Conservation (phyloP, 805 yeast species). For the Wickerhamomyces canadensis region DNA sequence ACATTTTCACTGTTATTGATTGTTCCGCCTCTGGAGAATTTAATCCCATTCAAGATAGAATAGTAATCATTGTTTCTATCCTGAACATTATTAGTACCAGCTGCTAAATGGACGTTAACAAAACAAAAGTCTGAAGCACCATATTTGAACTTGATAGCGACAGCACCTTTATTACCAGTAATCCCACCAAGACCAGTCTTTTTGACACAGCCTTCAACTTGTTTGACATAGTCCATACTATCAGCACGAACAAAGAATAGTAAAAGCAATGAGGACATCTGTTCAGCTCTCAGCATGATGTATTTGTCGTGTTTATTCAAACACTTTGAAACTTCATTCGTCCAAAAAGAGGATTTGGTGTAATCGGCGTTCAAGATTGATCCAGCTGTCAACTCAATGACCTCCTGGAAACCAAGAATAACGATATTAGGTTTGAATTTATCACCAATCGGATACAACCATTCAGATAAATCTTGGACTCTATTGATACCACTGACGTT, state of each 20-base stretch:
- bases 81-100: slow-evolving; percentile 75
- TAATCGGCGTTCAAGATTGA: slow-evolving; percentile 83
- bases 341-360: slow-evolving; percentile 78
- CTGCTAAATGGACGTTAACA: slow-evolving; percentile 89
- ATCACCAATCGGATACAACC: slow-evolving; percentile 79
- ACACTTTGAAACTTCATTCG: slow-evolving; percentile 53
- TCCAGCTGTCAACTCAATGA: slow-evolving; percentile 88
- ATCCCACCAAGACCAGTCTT: slow-evolving; percentile 97
- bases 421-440: slow-evolving; percentile 66
- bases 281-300: slow-evolving; percentile 66
- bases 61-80: slow-evolving; percentile 86
- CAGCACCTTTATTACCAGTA: slow-evolving; percentile 96
- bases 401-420: slow-evolving; percentile 90
- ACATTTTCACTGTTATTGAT: slow-evolving; percentile 80
- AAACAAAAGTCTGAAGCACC: slow-evolving; percentile 79
- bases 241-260: slow-evolving; percentile 56
- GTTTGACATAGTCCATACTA: slow-evolving; percentile 49
- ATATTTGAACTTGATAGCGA: slow-evolving; percentile 81
- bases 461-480: slow-evolving; percentile 53
- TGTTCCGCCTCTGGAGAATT: slow-evolving; percentile 72
- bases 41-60: slow-evolving; percentile 67
- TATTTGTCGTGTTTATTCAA: slow-evolving; percentile 55
- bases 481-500: slow-evolving; percentile 73
- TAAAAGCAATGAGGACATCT: slow-evolving; percentile 63
- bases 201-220: slow-evolving; percentile 90